Percentiles rank a stretch among this genome's conserved stretches.
These are phyloP conservation scores for Ophiognomonia clavigignenti-juglandacearum DNA, from an alignment of 2,329 filamentous ascomycete species.

Conservation along the genomic window DNA sequence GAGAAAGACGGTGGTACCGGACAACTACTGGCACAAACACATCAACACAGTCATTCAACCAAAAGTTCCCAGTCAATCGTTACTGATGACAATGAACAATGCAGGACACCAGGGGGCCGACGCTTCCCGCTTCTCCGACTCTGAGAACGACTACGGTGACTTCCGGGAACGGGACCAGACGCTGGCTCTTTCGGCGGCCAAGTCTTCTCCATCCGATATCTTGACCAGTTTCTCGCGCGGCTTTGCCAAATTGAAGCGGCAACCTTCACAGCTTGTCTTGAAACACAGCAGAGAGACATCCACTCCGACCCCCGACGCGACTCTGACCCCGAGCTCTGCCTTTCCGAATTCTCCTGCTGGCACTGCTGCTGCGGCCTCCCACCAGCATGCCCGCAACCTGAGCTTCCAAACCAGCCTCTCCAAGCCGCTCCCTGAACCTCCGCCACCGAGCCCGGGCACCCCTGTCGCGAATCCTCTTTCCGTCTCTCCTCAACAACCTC, in stretches of 20 bases:
- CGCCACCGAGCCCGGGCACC: constrained; percentile 31
- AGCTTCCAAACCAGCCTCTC: constrained; percentile 53
- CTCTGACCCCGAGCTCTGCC: constrained; percentile 24
- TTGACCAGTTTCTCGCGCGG: constrained; percentile 48
- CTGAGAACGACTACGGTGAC: constrained; percentile 32
- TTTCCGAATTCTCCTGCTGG: constrained; percentile 17
- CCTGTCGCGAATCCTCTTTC: constrained; percentile 22
- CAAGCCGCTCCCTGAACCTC: constrained; percentile 52
- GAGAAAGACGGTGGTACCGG: constrained; percentile 6
- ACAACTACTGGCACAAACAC: too few relatives aligned
- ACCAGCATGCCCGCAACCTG: constrained; percentile 48
- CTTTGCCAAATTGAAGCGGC: constrained; percentile 36
- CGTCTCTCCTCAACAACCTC: too few relatives aligned
- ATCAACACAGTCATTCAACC: too few relatives aligned
- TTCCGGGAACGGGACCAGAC: constrained; percentile 24
- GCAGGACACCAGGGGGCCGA: constrained; percentile 27
- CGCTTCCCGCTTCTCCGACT: constrained; percentile 38
- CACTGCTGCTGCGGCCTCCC: constrained; percentile 16
- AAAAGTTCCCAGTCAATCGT: constrained; percentile 11
- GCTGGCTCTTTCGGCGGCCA: constrained; percentile 26
- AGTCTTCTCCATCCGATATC: constrained; percentile 42
- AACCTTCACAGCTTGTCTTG: constrained; percentile 37
- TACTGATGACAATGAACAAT: constrained; percentile 30
- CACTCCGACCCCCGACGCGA: constrained; percentile 21
- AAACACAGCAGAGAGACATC: constrained; percentile 25